Conservation (phyloP, 495 filamentous ascomycete genomes). For the Talaromyces nanjingensis region DNA sequence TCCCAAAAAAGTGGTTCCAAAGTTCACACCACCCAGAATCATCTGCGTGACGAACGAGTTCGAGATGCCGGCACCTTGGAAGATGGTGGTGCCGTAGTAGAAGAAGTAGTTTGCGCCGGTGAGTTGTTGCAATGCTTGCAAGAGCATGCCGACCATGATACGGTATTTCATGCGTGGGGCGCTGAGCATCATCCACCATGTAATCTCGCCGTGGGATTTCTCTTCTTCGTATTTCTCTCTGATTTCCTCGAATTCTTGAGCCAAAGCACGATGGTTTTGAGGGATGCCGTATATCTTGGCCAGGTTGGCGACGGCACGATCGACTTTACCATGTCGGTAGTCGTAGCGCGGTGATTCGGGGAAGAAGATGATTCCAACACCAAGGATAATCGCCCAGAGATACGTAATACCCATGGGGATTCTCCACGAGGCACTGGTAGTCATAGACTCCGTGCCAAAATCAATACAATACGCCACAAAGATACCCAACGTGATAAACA, state of each 20-base stretch:
- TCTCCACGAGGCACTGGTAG: slow-evolving; percentile 56
- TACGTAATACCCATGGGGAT: slow-evolving; percentile 74
- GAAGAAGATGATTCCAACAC: slow-evolving; percentile 63
- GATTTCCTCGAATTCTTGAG: slow-evolving; percentile 60
- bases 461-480: slow-evolving; percentile 76
- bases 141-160: slow-evolving; percentile 55
- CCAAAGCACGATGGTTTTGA: slow-evolving; percentile 54
- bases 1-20: slow-evolving; percentile 62
- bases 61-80: slow-evolving; percentile 59
- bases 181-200: slow-evolving; percentile 61
- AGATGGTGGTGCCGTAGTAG: slow-evolving; percentile 69
- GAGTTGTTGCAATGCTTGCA: slow-evolving; percentile 52
- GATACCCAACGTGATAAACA: slow-evolving; percentile 84
- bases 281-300: slow-evolving; percentile 65
- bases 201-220: slow-evolving; percentile 39
- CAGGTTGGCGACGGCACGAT: slow-evolving; percentile 59
- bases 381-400: slow-evolving; percentile 66
- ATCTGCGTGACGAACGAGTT: slow-evolving; percentile 67
- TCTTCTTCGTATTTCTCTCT: slow-evolving; percentile 52
- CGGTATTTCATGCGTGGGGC: slow-evolving; percentile 69
- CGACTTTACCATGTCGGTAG: slow-evolving; percentile 56
- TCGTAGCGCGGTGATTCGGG: slow-evolving; percentile 66
- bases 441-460: slow-evolving; percentile 54
- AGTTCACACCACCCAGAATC: slow-evolving; percentile 69
- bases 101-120: slow-evolving; percentile 62